Conservation (phyloP, 2,329 filamentous ascomycete genomes). For the Dactylonectria estremocensis region DNA sequence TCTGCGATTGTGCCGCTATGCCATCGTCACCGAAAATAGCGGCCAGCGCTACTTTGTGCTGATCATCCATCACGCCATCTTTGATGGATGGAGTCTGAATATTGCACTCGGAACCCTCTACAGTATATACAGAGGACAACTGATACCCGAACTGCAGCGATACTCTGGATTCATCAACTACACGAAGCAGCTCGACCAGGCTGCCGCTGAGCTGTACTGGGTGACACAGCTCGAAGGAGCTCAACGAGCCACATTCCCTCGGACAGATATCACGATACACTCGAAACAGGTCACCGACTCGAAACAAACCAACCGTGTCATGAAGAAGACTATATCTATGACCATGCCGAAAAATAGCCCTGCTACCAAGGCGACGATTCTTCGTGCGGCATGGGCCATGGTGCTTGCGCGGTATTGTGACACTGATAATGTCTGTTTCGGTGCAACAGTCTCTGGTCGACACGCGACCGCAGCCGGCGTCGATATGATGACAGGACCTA, state of each 20-base stretch:
- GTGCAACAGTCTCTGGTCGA: slow-evolving; percentile 11
- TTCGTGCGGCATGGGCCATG: slow-evolving; percentile 14
- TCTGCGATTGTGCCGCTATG: slow-evolving; percentile 5
- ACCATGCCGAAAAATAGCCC: neutral
- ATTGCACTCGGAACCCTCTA: neutral
- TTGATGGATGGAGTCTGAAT: slow-evolving; percentile 44
- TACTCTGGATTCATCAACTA: slow-evolving; percentile 17
- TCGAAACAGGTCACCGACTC: neutral
- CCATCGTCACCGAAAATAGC: slow-evolving; percentile 8
- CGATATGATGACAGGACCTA: slow-evolving; percentile 41
- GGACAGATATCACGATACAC: neutral
- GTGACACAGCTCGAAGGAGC: slow-evolving; percentile 8
- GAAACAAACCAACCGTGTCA: neutral
- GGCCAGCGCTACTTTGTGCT: slow-evolving; percentile 19
- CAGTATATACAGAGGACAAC: neutral
- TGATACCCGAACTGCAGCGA: neutral
- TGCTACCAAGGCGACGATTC: neutral
- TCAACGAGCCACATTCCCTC: slow-evolving; percentile 13
- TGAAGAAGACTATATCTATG: slow-evolving; percentile 5
- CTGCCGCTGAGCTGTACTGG: slow-evolving; percentile 2
- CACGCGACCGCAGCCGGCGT: slow-evolving; percentile 37
- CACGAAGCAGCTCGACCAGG: neutral
- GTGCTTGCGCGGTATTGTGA: slow-evolving; percentile 15
- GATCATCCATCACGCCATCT: slow-evolving; percentile 44
- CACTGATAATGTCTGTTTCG: slow-evolving; percentile 13